Evolutionary conservation across 2,329 filamentous ascomycete species (phyloP), one percentile per base, ranked within the genome.

Genomic region (Diplocarpon mali): DNA sequence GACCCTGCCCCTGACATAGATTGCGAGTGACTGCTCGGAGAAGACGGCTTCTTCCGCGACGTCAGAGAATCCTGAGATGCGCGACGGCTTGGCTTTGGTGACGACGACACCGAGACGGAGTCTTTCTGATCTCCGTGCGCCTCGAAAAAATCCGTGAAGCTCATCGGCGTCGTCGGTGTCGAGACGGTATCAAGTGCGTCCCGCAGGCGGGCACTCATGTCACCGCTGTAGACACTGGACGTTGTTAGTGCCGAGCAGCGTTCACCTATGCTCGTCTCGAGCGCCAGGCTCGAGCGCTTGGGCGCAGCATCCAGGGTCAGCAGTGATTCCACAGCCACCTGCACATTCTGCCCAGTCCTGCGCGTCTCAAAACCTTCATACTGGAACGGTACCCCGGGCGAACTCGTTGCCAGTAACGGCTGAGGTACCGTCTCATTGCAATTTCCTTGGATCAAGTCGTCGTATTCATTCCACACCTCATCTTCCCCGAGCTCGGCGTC

Each of bases 401-500:
- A 79, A 0, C 75, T 78, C 1, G 70, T 72, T 5, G 71, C 66
- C 1, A 76, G 78, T 1, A 65, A 64, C 2, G 71, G 70, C 1
- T 64, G 20, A 24, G 20, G 20, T 24, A 24, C 64, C 50, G 68
- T 67, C 28, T 58, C 46, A 1, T 61, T 60, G 9, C 70, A 72
- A 10, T 71, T 72, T 10, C 85, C 80, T 42, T 85, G 84, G 43
- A 95, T 75, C 11, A 95, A 68, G 56, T 95, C 90, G 53, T 96
- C 81, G 59, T 93, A 95, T 64, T 96, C 90, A 47, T 89, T 81
- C 90, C 90, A 96, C 1, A 95, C 75, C 59, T 95, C 90, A 56
- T 95, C 90, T 53, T 93, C 85, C 64, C 94, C 90, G 41, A 81
- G 71, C 0, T 77, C 80, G 3, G 78, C 76, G 36, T 69, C 70